Evolutionary conservation across 768 basidiomycete species (phyloP).

Genomic region (Termitomyces sp.): DNA sequence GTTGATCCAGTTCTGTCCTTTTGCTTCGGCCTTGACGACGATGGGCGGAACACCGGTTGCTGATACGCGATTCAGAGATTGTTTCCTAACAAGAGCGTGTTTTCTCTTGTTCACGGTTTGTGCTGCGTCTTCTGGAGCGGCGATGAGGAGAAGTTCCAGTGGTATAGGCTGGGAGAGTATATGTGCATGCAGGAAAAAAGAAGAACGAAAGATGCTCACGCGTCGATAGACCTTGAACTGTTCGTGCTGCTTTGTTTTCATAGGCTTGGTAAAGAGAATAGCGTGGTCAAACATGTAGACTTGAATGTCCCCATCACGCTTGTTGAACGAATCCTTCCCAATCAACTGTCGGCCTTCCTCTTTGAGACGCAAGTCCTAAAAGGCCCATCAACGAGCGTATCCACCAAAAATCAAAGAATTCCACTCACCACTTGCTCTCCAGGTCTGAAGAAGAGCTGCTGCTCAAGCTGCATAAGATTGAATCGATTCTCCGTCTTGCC

Average conservation of each 20-base stretch:
- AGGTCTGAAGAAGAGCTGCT: constrained; percentile 85
- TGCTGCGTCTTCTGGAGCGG: constrained; percentile 66
- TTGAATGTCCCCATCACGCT: constrained; percentile 87
- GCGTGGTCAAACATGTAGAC: constrained; percentile 98
- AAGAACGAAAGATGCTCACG: constrained; percentile 49
- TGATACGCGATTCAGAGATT: constrained; percentile 38
- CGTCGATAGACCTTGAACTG: constrained; percentile 92
- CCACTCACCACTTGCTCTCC: constrained; percentile 84
- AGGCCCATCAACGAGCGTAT: constrained; percentile 2
- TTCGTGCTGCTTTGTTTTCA: constrained; percentile 87
- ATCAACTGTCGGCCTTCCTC: constrained; percentile 91
- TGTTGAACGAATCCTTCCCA: constrained; percentile 87
- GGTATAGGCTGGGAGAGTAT: constrained; percentile 76
- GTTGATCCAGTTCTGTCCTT: constrained; percentile 88
- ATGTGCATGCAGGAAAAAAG: neutral
- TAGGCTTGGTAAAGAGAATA: constrained; percentile 82
- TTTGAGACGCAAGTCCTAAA: constrained; percentile 77
- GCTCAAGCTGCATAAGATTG: constrained; percentile 90
- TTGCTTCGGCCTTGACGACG: constrained; percentile 57
- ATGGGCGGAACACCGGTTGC: constrained; percentile 47
- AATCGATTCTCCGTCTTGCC: constrained; percentile 97
- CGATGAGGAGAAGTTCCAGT: constrained; percentile 84
- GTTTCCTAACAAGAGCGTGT: constrained; percentile 47
- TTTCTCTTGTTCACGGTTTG: constrained; percentile 33
- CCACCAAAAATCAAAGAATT: constrained; percentile 1